These are phyloP conservation scores for Zygoascus bituminiphila DNA, from an alignment of 805 yeast genomes.

Conservation along the genomic window DNA sequence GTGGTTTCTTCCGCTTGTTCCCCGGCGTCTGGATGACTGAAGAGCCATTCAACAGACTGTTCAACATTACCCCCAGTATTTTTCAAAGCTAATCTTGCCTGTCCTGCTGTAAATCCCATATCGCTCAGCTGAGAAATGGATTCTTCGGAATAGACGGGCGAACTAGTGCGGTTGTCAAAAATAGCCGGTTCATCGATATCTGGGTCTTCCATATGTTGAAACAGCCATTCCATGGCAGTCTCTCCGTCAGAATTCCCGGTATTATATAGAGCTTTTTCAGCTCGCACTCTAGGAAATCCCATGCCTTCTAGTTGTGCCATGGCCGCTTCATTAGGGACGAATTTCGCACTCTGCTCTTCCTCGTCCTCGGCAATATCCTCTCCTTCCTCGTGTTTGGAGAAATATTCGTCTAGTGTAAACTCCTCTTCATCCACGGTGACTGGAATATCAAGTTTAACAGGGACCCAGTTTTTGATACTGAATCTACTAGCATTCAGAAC, in stretches of 20 bases:
- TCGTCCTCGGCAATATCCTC: constrained; percentile 37
- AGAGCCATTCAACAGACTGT: constrained; percentile 86
- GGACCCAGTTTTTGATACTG: constrained; percentile 82
- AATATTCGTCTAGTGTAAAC: constrained; percentile 38
- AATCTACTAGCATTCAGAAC: constrained; percentile 73
- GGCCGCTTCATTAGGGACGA: constrained; percentile 47
- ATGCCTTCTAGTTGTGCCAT: constrained; percentile 53
- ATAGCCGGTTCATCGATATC: constrained; percentile 60
- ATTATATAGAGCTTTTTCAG: constrained; percentile 56
- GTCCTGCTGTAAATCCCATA: constrained; percentile 70
- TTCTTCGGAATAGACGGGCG: constrained; percentile 1
- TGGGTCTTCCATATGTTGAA: constrained; percentile 80
- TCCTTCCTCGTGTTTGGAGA: constrained; percentile 35
- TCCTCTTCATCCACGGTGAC: constrained; percentile 40
- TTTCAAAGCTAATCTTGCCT: constrained; percentile 66
- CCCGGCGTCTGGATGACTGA: constrained; percentile 45
- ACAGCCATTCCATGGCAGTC: constrained; percentile 82
- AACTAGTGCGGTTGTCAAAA: constrained; percentile 14
- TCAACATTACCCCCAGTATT: constrained; percentile 55
- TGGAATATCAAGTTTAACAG: constrained; percentile 72
- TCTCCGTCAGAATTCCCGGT: constrained; percentile 64
- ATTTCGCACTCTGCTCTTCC: constrained; percentile 23
- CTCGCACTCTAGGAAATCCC: constrained; percentile 78
- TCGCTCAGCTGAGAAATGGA: constrained; percentile 40
- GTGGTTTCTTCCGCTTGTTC: constrained; percentile 54